These are phyloP conservation scores for Heracleum sosnowskyi DNA, from an alignment of 129 eudicot species.

Conservation along the genomic window DNA sequence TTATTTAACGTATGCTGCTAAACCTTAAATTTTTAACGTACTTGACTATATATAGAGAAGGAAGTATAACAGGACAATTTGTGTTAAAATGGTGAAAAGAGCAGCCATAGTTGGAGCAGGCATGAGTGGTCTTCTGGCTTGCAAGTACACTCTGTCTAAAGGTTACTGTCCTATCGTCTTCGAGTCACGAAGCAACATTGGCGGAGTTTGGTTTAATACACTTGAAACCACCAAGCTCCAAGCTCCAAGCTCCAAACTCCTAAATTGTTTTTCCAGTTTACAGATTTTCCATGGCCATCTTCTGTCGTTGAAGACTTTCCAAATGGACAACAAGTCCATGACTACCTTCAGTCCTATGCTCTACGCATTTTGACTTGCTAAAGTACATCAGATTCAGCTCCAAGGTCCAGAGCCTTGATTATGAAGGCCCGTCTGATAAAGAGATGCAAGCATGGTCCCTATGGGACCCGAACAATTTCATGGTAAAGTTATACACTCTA, in stretches of 20 bases:
- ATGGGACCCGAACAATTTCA: constrained; percentile 45
- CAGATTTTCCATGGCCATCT: constrained; percentile 70
- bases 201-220: constrained; percentile 63
- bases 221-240: constrained; percentile 48
- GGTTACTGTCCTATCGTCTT: constrained; percentile 55
- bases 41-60: too few relatives aligned
- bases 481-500: constrained; percentile 52
- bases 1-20: too few relatives aligned
- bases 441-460: constrained; percentile 27
- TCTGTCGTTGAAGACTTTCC: constrained; percentile 40
- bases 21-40: too few relatives aligned
- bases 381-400: constrained; percentile 37
- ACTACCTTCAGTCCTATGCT: constrained; percentile 55
- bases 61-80: too few relatives aligned
- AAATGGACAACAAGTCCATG: constrained; percentile 23
- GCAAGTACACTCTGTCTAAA: constrained; percentile 46
- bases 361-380: constrained; percentile 34
- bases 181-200: constrained; percentile 35
- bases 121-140: constrained; percentile 62
- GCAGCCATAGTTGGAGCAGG: constrained; percentile 65
- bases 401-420: constrained; percentile 29
- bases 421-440: constrained; percentile 31
- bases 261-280: constrained; percentile 38
- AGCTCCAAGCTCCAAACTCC: too few relatives aligned
- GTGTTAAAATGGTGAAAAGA: constrained; percentile 35